These are phyloP conservation scores for Solanum chaucha DNA, from an alignment of 257 asterid species.

Conservation along the genomic window DNA sequence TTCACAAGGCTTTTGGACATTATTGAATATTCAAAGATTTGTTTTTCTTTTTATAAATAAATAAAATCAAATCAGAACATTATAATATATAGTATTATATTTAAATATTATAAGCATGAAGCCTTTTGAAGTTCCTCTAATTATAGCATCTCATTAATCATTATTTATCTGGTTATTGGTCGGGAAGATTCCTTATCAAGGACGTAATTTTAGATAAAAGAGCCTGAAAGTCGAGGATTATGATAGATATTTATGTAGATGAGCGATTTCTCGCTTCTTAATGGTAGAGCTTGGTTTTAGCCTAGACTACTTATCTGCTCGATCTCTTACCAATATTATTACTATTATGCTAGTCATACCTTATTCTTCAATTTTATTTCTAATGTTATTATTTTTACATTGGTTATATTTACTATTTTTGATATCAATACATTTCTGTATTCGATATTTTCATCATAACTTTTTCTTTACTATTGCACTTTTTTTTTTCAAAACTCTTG, in stretches of 20 bases:
- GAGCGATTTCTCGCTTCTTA: background rate
- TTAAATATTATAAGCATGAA: background rate
- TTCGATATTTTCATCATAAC: background rate
- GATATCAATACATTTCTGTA: accelerated
- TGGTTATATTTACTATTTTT: background rate
- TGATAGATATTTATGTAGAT: background rate
- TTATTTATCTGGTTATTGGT: background rate
- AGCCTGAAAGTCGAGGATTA: background rate
- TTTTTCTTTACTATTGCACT: background rate
- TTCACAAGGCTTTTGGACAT: background rate
- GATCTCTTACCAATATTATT: background rate
- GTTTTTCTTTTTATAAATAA: background rate
- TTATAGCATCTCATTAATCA: background rate
- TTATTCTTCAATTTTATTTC: background rate
- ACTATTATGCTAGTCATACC: background rate
- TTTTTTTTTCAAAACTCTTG: no score
- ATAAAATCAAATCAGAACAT: background rate
- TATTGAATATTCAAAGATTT: background rate
- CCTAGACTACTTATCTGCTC: accelerated
- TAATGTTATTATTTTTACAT: background rate
- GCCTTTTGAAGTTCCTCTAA: background rate
- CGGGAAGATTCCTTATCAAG: background rate
- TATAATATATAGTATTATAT: background rate
- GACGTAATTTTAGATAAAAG: background rate
- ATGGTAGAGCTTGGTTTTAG: background rate